Evolutionary conservation across 805 yeast genomes (phyloP).

Genomic region (Saccharomyces eubayanus): DNA sequence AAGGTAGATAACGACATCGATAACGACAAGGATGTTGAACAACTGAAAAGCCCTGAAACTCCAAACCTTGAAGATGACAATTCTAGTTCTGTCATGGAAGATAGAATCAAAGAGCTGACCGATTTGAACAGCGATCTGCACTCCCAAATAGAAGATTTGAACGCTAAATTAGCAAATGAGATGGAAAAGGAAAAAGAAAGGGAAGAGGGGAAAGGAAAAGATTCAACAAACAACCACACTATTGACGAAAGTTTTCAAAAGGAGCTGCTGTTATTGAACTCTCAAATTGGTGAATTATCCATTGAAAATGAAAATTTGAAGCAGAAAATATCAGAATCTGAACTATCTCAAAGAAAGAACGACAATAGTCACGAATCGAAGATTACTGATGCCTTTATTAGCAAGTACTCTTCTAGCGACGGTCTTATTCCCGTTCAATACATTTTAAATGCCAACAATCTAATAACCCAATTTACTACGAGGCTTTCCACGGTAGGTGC

Average conservation of each 20-base stretch:
- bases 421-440: neutral
- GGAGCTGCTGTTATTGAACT: conserved; percentile 17
- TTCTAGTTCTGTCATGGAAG: neutral
- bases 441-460: neutral
- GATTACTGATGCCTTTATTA: neutral
- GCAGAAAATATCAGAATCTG: conserved; percentile 39
- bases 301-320: conserved; percentile 31
- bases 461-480: neutral
- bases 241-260: conserved; percentile 18
- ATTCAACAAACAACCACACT: conserved; percentile 1
- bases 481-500: neutral
- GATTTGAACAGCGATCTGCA: conserved; percentile 15
- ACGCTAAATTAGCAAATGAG: conserved; percentile 11
- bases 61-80: neutral
- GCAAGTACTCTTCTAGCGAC: neutral
- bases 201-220: neutral
- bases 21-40: neutral
- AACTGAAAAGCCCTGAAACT: neutral
- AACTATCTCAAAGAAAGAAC: conserved; percentile 11
- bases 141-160: conserved; percentile 13
- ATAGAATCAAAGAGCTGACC: conserved; percentile 9
- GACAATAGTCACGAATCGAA: neutral
- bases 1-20: neutral
- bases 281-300: conserved; percentile 22
- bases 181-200: conserved; percentile 2